A percentile compares a stretch with the other conserved stretches of the same genome.
phyloP scores from a whole-genome alignment of 2,329 filamentous ascomycete species.

The Chaetoscypha palmicola region DNA sequence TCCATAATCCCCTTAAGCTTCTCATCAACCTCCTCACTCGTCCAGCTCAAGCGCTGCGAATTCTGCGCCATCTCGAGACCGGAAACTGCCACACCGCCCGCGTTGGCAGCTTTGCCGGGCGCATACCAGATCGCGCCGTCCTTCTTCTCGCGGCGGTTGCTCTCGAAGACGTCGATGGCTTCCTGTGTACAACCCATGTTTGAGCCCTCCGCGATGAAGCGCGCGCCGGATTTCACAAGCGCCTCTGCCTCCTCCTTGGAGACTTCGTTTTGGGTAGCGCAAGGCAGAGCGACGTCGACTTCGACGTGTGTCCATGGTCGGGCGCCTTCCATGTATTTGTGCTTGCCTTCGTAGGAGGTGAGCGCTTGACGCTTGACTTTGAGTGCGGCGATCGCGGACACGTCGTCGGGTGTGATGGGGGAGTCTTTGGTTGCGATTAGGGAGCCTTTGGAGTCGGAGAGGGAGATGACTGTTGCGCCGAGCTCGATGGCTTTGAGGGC shows the following conservation, averaged over 20 bases:
- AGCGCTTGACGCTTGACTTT: conserved; percentile 85
- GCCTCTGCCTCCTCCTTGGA: conserved; percentile 81
- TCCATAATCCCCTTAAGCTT: conserved; percentile 95
- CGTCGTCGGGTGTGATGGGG: conserved; percentile 71
- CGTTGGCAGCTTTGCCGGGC: conserved; percentile 94
- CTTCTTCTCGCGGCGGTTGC: conserved; percentile 62
- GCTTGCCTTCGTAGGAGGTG: conserved; percentile 63
- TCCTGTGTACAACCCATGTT: conserved; percentile 99
- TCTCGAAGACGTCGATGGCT: conserved; percentile 90
- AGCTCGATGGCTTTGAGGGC: conserved; percentile 96
- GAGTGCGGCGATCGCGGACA: conserved; percentile 71
- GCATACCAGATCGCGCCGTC: conserved; percentile 82
- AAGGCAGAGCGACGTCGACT: conserved; percentile 87
- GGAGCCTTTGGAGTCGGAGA: conserved; percentile 86
- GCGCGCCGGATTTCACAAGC: conserved; percentile 67
- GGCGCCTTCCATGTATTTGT: conserved; percentile 80
- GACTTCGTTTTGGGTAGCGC: conserved; percentile 96
- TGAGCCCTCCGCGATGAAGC: conserved; percentile 90
- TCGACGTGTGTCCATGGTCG: conserved; percentile 88
- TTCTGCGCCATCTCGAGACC: conserved; percentile 99
- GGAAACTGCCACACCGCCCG: conserved; percentile 93
- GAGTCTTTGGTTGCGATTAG: conserved; percentile 66
- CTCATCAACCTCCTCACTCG: conserved; percentile 78
- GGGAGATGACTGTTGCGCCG: conserved; percentile 82
- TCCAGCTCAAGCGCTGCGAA: conserved; percentile 80